Evolutionary conservation across 2,329 filamentous ascomycete species (phyloP), one percentile per base, ranked within the genome.

Genomic region (Sporothrix pallida): DNA sequence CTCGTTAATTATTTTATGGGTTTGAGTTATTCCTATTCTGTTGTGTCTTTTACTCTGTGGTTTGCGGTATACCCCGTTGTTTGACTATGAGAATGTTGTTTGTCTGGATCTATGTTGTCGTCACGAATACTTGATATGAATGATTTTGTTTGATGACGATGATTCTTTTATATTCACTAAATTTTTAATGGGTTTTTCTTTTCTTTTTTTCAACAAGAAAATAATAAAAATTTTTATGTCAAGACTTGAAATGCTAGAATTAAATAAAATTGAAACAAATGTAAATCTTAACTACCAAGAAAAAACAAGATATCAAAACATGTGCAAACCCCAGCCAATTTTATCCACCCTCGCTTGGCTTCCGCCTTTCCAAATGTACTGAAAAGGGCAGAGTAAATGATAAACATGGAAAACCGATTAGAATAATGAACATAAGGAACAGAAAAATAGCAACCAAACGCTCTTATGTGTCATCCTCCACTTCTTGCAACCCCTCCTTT

Each of bases 351-450:
- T n/a, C 48, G 48, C 48, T 54, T 17, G 48, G 17, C 46, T 56
- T 52, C 65, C 67, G 48, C 26, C 65, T 68, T 68, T 68, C 65
- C 67, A 42, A 54, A 54, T 56, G 26, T 54, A 44, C 67, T 54
- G 13, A 48, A 56, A 20, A 26, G n/a, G 23, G 20, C 7, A 60
- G 20, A 72, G 17, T 42, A 54, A 58, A 56, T 46, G 26, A 37
- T 20, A 23, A 72, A 50, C 48, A 31, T 9, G 10, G 31, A 37
- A 52, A 50, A 46, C 54, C 37, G 26, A 31, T 63, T 37, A 37
- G 20, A 46, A 10, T 20, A 67, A 68, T 48, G 46, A 9, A 54
- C 9, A 63, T 44, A 52, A 20, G 44, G 9, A 46, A 70, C 23
- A 56, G 1, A 69, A 58, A 68, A 68, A n/a, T 26, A 26, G 17